A percentile compares a stretch with the other conserved stretches of the same genome.
These are phyloP conservation scores for Primulina eburnea DNA, from an alignment of 257 asterid species.

Conservation along the genomic window DNA sequence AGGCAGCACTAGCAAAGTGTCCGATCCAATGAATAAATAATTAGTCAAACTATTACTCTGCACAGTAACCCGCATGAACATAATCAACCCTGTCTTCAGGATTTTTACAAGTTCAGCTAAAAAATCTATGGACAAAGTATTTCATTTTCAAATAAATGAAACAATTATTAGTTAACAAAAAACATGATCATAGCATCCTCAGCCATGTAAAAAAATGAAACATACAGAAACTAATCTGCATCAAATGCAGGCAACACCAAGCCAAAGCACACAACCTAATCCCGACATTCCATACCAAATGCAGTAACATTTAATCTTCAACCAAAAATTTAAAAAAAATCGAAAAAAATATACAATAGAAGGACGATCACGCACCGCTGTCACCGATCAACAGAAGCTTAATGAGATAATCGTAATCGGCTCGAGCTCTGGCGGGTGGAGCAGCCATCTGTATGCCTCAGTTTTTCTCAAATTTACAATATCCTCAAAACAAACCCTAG, in stretches of 20 bases:
- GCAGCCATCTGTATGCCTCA: conserved; percentile 55
- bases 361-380: conserved; percentile 44
- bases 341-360: not conserved
- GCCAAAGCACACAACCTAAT: conserved; percentile 16
- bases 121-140: not conserved
- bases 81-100: too few species aligned
- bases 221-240: conserved; percentile 9
- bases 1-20: not conserved
- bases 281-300: conserved; percentile 14
- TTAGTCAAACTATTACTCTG: too few species aligned
- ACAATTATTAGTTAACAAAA: not conserved
- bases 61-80: too few species aligned
- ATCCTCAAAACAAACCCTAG: conserved; percentile 37
- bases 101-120: too few species aligned
- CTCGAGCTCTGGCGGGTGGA: conserved; percentile 72
- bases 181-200: conserved; percentile 6
- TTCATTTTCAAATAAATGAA: not conserved
- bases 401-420: conserved; percentile 68
- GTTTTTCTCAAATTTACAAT: conserved; percentile 7
- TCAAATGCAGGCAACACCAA: conserved; percentile 29
- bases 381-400: conserved; percentile 72
- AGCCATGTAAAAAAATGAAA: not conserved
- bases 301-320: not conserved
- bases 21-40: not conserved
- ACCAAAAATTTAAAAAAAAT: not conserved